Evolutionary conservation across 345 rosid genomes (phyloP).

Genomic region (Hibiscus mutabilis): DNA sequence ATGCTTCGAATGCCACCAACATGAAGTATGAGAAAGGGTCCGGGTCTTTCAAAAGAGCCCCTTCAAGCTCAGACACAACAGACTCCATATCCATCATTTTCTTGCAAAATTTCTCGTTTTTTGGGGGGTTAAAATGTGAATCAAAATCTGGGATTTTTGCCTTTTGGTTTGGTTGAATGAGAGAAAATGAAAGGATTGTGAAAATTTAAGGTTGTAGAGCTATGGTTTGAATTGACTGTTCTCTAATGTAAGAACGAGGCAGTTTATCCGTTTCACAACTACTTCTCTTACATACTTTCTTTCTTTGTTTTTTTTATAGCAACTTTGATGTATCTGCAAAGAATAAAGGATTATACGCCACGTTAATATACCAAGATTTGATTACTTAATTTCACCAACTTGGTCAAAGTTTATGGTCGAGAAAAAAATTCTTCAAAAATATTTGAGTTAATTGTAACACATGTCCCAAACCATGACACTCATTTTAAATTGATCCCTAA

Average conservation of each 20-base stretch:
- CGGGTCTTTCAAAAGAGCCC: conserved; percentile 54
- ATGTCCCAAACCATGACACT: too few relatives aligned
- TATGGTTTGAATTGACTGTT: conserved; percentile 37
- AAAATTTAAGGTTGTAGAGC: conserved; percentile 5
- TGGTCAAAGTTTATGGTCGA: conserved; percentile 14
- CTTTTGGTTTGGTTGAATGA: neutral
- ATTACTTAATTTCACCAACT: conserved; percentile 69
- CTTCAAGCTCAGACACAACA: conserved; percentile 73
- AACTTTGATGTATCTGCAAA: conserved; percentile 30
- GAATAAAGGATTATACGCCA: conserved; percentile 36
- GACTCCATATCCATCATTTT: too few relatives aligned
- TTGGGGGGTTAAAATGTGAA: neutral
- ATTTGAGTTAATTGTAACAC: neutral
- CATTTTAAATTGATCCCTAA: too few relatives aligned
- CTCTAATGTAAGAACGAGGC: conserved; percentile 33
- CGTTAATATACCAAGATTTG: conserved; percentile 31
- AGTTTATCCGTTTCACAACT: conserved; percentile 62
- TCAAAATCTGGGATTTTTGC: neutral
- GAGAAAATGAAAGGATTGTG: neutral
- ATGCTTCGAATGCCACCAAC: conserved; percentile 86
- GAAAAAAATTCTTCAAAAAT: neutral
- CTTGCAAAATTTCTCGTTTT: neutral
- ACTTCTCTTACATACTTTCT: conserved; percentile 16
- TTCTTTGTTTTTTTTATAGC: neutral
- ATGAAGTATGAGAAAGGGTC: conserved; percentile 75